These are phyloP conservation scores for Kwoniella shandongensis DNA, from an alignment of 768 basidiomycete species.

Conservation along the genomic window DNA sequence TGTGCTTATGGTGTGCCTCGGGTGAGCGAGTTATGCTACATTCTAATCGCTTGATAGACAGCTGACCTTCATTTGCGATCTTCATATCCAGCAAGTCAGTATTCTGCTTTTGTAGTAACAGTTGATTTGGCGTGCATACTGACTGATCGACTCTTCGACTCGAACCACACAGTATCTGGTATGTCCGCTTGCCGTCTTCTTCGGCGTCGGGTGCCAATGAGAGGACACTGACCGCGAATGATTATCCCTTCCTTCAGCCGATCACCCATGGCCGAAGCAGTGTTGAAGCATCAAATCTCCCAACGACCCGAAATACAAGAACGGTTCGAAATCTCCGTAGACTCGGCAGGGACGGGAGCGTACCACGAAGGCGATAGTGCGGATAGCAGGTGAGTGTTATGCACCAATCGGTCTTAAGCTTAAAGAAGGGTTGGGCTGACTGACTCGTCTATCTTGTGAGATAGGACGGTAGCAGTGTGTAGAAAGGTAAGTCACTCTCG, in stretches of 20 bases:
- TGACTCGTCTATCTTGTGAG: not conserved
- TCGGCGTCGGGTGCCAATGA: not conserved
- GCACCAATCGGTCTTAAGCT: not conserved
- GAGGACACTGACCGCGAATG: not conserved
- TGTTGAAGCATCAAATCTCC: slow-evolving; percentile 61
- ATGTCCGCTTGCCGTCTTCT: not conserved
- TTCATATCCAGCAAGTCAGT: no score
- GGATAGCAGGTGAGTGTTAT: slow-evolving; percentile 66
- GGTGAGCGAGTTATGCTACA: slow-evolving; percentile 27
- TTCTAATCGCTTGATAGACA: no score
- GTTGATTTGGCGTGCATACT: no score
- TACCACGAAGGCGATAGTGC: slow-evolving; percentile 84
- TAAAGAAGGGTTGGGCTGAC: slow-evolving; percentile 13
- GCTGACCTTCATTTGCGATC: no score
- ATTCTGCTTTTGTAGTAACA: no score
- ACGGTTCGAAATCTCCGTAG: slow-evolving; percentile 67
- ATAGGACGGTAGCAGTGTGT: slow-evolving; percentile 70
- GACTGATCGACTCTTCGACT: no score
- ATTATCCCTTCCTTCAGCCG: slow-evolving; percentile 57
- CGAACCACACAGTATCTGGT: slow-evolving; percentile 44
- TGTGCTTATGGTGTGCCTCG: slow-evolving; percentile 52
- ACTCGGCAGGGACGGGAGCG: slow-evolving; percentile 79
- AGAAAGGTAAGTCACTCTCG: slow-evolving; percentile 59
- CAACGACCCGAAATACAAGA: slow-evolving; percentile 24
- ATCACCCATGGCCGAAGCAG: slow-evolving; percentile 90